phyloP scores from a whole-genome alignment of 202 grass and related monocot species.

The Musa balbisiana region DNA sequence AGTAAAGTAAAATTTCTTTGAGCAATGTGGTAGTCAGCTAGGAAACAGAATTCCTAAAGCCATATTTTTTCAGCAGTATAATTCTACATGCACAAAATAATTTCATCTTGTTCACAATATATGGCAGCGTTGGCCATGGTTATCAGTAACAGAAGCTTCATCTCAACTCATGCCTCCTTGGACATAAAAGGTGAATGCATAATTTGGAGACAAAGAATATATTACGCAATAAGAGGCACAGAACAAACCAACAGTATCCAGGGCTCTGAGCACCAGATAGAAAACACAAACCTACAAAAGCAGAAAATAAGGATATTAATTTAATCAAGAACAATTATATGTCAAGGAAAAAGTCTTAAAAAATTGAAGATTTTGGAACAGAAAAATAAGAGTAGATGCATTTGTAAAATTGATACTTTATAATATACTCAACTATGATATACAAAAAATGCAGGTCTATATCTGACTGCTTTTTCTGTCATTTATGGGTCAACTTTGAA shows the following conservation, averaged over 20 bases:
- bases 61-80: too few relatives aligned
- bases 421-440: too few relatives aligned
- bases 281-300: constrained; percentile 82
- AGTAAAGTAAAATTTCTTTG: too few relatives aligned
- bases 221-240: background rate
- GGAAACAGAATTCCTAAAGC: too few relatives aligned
- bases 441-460: too few relatives aligned
- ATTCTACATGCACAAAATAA: too few relatives aligned
- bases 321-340: background rate
- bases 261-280: constrained; percentile 94
- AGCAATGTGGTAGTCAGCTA: too few relatives aligned
- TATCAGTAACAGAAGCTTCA: background rate
- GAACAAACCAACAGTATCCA: constrained; percentile 84
- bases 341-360: background rate
- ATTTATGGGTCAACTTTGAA: too few relatives aligned
- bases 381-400: background rate
- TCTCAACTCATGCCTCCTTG: background rate
- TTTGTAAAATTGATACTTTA: too few relatives aligned
- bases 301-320: background rate
- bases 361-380: background rate
- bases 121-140: too few relatives aligned
- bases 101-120: too few relatives aligned
- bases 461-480: too few relatives aligned
- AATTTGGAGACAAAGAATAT: background rate
- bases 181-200: background rate